A percentile compares a stretch with the other conserved stretches of the same genome.
Conservation (phyloP, 2,329 filamentous ascomycete genomes). For the Lasiodiplodia sp. region DNA sequence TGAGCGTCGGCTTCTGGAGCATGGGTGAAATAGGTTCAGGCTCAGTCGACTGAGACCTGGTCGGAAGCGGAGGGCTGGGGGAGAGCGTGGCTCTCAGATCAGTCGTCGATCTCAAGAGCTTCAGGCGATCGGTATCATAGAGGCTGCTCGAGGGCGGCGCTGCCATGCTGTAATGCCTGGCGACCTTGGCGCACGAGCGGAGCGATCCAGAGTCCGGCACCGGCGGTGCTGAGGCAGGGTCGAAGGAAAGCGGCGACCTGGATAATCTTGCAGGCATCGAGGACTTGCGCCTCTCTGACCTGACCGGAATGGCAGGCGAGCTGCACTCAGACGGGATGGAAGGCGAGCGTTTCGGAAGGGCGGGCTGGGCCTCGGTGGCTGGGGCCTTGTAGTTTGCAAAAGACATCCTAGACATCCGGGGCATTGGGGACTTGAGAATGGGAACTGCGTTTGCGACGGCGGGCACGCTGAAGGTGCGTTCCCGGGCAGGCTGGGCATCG, state of each 20-base stretch:
- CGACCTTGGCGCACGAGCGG: slow-evolving; percentile 12
- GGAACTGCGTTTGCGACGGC: slow-evolving; percentile 41
- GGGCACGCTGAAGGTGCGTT: slow-evolving; percentile 39
- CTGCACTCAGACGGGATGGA: neutral
- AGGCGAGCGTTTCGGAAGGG: slow-evolving; percentile 5
- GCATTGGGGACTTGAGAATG: slow-evolving; percentile 39
- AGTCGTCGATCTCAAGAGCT: slow-evolving; percentile 24
- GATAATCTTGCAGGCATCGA: slow-evolving; percentile 16
- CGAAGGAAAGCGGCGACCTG: slow-evolving; percentile 26
- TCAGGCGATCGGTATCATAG: slow-evolving; percentile 12
- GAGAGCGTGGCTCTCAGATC: slow-evolving; percentile 14
- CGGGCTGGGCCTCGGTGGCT: neutral
- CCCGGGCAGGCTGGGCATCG: neutral
- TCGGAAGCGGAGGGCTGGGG: slow-evolving; percentile 19
- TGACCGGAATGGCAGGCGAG: slow-evolving; percentile 8
- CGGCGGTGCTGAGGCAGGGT: slow-evolving; percentile 15
- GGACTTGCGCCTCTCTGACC: slow-evolving; percentile 24
- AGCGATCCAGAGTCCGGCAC: slow-evolving; percentile 17
- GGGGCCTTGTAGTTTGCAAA: slow-evolving; percentile 37
- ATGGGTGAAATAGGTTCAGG: slow-evolving; percentile 17
- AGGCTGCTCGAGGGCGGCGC: slow-evolving; percentile 1
- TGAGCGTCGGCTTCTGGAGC: slow-evolving; percentile 8
- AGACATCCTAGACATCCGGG: slow-evolving; percentile 38
- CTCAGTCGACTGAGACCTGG: slow-evolving; percentile 22
- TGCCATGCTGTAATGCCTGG: slow-evolving; percentile 29